Conservation (phyloP, 148 eudicot genomes). For the Tetragonia tetragonoides region DNA sequence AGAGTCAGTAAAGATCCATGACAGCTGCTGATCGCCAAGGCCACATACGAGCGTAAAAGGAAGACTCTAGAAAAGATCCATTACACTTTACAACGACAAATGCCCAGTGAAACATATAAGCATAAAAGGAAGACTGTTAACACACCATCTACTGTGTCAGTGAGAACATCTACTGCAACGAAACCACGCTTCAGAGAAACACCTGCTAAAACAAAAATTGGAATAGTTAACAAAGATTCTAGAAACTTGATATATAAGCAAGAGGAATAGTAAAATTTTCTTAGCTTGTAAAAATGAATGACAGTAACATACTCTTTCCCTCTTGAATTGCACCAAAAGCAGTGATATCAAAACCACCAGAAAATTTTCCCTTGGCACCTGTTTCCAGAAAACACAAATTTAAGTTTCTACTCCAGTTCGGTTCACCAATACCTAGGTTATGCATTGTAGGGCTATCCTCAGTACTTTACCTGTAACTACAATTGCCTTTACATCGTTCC, state of each 20-base stretch:
- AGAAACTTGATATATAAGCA: background rate
- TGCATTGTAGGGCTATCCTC: constrained; percentile 5
- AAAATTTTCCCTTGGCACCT: constrained; percentile 90
- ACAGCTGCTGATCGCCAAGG: background rate
- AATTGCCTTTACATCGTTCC: constrained; percentile 93
- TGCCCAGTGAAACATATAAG: too few species aligned
- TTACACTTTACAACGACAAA: too few species aligned
- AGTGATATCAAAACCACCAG: constrained; percentile 92
- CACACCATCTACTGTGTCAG: constrained; percentile 80
- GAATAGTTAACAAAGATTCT: constrained; percentile 10
- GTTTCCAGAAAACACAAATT: constrained; percentile 22
- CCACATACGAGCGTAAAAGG: background rate
- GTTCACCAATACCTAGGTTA: background rate
- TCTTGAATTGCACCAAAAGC: constrained; percentile 70
- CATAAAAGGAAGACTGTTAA: background rate
- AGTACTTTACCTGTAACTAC: constrained; percentile 75
- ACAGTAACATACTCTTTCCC: constrained; percentile 46
- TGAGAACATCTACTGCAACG: constrained; percentile 77
- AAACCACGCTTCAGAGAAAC: constrained; percentile 65
- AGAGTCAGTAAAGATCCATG: background rate
- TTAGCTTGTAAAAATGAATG: background rate
- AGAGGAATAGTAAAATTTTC: background rate
- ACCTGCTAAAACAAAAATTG: constrained; percentile 38
- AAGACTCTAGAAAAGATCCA: background rate
- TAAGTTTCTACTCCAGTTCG: constrained; percentile 7